Evolutionary conservation across 1,284 basidiomycete species (phyloP), one percentile per base, ranked within the genome.

Genomic region (Austroboletus novae-zelandiae): DNA sequence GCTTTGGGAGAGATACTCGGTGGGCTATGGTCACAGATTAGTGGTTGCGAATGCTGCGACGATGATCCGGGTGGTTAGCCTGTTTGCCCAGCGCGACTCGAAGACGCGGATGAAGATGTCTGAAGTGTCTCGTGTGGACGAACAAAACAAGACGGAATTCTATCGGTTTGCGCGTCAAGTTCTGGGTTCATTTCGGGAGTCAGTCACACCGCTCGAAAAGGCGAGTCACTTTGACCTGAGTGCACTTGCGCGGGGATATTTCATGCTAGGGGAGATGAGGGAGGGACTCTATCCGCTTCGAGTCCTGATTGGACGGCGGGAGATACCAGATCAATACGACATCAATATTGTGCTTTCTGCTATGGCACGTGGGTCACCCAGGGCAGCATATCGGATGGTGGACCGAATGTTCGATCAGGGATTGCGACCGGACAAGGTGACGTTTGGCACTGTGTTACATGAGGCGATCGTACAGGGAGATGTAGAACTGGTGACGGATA

Each of bases 361-460:
- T 14, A 66, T 86, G 51, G 78, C 83, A 23, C 69, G 73, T 56
- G 65, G 75, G 55, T 68, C 76, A 47, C 77, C 82, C 20, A 65
- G 64, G 14, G 61, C 61, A 13, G 86, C 78, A 6, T 70, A 68
- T 13, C 57, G 53, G 23, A 71, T 83, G 58, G 61, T 88, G 31
- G 60, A 71, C 44, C 69, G 69, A 29, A 84, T 87, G 79, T 52
- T 69, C 1, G 55, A 66, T 15, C 57, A 59, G 23, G 78, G 79
- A n/a, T 52, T 84, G 39, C 57, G 59, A 39, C 81, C 82, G 1
- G 77, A 81, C 61, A 64, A 62, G 18, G 72, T 80, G 34, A 76
- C 79, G 41, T 81, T 77, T 63, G 82, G 81, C 25, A 84, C 81
- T 0, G 73, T 85, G 42, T 67, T 87, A 47, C 79, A 84, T 54